A percentile compares a stretch with the other conserved stretches of the same genome.
Evolutionary conservation across 202 grass and related monocot species (phyloP).

Genomic region (Sporobolus alterniflorus): DNA sequence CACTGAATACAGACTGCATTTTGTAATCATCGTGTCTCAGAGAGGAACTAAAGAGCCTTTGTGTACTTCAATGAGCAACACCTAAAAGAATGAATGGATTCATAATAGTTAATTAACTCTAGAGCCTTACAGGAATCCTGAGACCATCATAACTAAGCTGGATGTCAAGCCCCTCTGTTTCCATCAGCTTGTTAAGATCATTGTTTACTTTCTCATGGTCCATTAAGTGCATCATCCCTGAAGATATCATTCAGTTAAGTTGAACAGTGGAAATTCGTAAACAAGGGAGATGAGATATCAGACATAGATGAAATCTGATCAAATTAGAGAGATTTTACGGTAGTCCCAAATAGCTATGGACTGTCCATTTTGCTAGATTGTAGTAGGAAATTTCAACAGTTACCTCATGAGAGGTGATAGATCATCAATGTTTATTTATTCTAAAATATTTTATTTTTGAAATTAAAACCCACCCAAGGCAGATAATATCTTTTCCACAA

Average conservation of each 20-base stretch:
- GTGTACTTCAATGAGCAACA: neutral
- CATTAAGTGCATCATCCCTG: slow-evolving; percentile 99
- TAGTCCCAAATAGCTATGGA: no score
- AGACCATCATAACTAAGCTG: slow-evolving; percentile 95
- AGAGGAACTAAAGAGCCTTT: slow-evolving; percentile 17
- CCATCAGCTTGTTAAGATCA: slow-evolving; percentile 74
- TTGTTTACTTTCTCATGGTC: slow-evolving; percentile 86
- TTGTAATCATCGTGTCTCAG: slow-evolving; percentile 14
- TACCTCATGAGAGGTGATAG: no score
- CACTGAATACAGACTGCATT: slow-evolving; percentile 33
- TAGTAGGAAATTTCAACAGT: no score
- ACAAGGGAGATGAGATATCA: slow-evolving; percentile 22
- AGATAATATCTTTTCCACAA: neutral
- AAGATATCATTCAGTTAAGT: slow-evolving; percentile 27
- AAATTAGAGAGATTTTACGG: no score
- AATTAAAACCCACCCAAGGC: neutral
- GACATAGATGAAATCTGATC: neutral
- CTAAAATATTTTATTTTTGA: neutral
- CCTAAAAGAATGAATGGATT: slow-evolving; percentile 1
- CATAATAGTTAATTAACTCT: slow-evolving; percentile 31
- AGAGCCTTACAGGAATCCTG: slow-evolving; percentile 79
- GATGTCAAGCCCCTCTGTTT: slow-evolving; percentile 86
- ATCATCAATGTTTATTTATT: no score
- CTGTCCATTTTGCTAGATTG: no score
- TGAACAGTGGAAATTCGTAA: slow-evolving; percentile 30